A percentile compares a stretch with the other conserved stretches of the same genome.
These are phyloP conservation scores for Penicillium chermesinum DNA, from an alignment of 495 filamentous ascomycete genomes.

Conservation along the genomic window DNA sequence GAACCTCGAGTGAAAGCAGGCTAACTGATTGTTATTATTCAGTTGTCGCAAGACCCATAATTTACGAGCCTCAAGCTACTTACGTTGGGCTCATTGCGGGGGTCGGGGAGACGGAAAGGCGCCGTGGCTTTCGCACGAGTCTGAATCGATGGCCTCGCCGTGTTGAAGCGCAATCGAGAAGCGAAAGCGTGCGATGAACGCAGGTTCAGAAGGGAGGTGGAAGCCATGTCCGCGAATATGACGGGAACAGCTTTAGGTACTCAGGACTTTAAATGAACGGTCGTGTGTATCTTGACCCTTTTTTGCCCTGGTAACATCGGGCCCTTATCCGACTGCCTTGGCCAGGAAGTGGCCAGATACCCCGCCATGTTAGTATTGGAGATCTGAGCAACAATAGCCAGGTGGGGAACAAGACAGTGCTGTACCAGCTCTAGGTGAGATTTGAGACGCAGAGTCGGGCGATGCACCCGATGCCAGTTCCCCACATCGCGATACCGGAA, in stretches of 20 bases:
- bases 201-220: conserved; percentile 16
- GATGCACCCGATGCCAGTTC: conserved; percentile 6
- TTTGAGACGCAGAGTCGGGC: conserved; percentile 4
- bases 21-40: conserved; percentile 32
- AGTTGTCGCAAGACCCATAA: too few species aligned
- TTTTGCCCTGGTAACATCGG: not conserved
- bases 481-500: not conserved
- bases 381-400: not conserved
- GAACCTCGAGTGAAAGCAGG: conserved; percentile 72
- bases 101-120: conserved; percentile 33
- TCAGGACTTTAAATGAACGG: conserved; percentile 2
- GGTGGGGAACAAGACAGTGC: not conserved
- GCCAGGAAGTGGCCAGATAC: not conserved
- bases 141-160: conserved; percentile 13
- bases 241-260: not conserved
- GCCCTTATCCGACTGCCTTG: not conserved
- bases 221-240: conserved; percentile 13
- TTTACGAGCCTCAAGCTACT: too few species aligned
- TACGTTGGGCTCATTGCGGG: conserved; percentile 36
- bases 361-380: not conserved
- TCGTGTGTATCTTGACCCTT: not conserved
- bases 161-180: conserved; percentile 11
- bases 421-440: not conserved
- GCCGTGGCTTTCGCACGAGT: conserved; percentile 26
- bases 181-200: conserved; percentile 12